Base-by-base conservation (phyloP, 2,329 filamentous ascomycete genomes). In the Scorias spongiosa region DNA sequence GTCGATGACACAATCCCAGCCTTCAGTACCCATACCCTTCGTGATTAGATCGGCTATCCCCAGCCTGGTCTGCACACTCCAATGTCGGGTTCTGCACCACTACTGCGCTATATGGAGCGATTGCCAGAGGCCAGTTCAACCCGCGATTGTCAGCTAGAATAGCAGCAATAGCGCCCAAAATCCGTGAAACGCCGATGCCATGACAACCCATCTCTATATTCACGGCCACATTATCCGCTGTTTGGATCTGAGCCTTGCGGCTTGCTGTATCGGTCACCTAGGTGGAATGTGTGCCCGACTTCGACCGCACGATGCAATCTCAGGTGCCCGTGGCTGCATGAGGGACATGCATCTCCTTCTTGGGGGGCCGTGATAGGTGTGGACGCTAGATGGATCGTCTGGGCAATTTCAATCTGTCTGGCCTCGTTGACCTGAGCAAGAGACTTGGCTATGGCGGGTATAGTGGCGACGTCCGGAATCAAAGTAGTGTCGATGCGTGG, bases 191-290 rank as follows among this genome's bases (percentile, higher is more conserved):
- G 1, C 91, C 91, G 48, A 98, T 93, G 1, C 91, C 91, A 58
- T 95, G 86, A 60, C 91, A 98, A 44, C 91, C 91, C 91, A 98
- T 98, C 51, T 93, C 78, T 56, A 94, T 72, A 0, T 78, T 70
- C 0, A 77, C 69, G 8, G 61, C 60, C 12, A 63, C 50, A 28
- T 60, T 57, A 20, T 51, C 57, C n/a, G 51, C 53, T 39, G 55
- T 48, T n/a, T 57, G 52, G 2, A 91, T 73, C 1, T 64, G 69
- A 1, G 84, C 82, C 7, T 72, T 66, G 70, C 0, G 86, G 81
- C 15, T 75, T 69, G 18, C 83, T 88, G 66, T 98, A 98, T 28
- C 88, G 77, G 1, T 84, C 88, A 10, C 89, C 88, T 1, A 98
- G 78, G 60, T 93, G 80, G 65, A 98, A 98, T 0, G 91, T 96